Conservation (phyloP, 2,329 filamentous ascomycete species). For the Paecilomyces sp. region DNA sequence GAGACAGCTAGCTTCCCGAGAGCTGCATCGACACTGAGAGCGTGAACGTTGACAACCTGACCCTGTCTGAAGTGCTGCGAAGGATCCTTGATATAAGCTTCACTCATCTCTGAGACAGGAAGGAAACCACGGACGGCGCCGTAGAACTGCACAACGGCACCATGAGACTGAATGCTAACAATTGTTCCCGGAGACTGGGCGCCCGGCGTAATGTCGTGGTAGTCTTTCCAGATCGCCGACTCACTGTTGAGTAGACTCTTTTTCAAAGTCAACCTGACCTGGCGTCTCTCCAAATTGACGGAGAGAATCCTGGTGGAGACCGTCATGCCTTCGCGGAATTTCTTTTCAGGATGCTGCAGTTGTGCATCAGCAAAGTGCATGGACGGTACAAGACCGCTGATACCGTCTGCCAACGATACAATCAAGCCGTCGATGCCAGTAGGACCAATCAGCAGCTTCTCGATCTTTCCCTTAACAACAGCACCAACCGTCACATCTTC, state of each 20-base stretch:
- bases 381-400: slow-evolving; percentile 81
- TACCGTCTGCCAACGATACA: slow-evolving; percentile 75
- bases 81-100: slow-evolving; percentile 87
- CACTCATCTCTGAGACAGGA: slow-evolving; percentile 94
- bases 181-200: slow-evolving; percentile 81
- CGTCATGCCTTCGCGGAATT: slow-evolving; percentile 79
- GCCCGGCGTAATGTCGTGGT: slow-evolving; percentile 65
- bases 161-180: slow-evolving; percentile 67
- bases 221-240: slow-evolving; percentile 67
- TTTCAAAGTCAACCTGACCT: slow-evolving; percentile 83
- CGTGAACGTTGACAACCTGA: slow-evolving; percentile 84
- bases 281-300: slow-evolving; percentile 64
- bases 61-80: slow-evolving; percentile 81
- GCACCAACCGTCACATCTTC: slow-evolving; percentile 81
- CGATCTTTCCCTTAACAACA: slow-evolving; percentile 72
- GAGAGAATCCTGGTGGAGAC: slow-evolving; percentile 84
- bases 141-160: slow-evolving; percentile 90
- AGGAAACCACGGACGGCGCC: slow-evolving; percentile 76
- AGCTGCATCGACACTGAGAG: slow-evolving; percentile 71
- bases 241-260: slow-evolving; percentile 92
- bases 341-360: slow-evolving; percentile 89
- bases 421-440: slow-evolving; percentile 75
- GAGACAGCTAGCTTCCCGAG: slow-evolving; percentile 72
- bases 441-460: slow-evolving; percentile 73
- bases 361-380: slow-evolving; percentile 82